Conservation (phyloP, 2,329 filamentous ascomycete species). For the Pseudogymnoascus sp. region DNA sequence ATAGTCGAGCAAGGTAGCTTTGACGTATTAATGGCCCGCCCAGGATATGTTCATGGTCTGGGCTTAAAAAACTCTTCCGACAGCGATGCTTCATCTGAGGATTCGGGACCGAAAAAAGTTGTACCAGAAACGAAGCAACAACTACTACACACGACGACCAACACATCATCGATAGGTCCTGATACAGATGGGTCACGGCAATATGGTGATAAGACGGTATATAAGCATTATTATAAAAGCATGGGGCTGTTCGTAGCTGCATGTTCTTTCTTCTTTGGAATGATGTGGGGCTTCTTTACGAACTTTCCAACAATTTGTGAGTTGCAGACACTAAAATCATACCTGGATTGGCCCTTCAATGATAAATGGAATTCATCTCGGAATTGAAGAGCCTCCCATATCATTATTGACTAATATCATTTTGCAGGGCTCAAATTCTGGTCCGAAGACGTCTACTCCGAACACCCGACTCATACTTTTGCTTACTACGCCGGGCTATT, state of each 20-base stretch:
- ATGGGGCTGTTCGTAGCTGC: slow-evolving; percentile 15
- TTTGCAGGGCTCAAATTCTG: slow-evolving; percentile 21
- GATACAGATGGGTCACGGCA: not conserved
- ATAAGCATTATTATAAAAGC: slow-evolving; percentile 21
- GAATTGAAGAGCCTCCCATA: not conserved
- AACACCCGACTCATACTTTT: slow-evolving; percentile 18
- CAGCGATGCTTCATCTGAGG: slow-evolving; percentile 9
- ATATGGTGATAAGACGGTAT: slow-evolving; percentile 14
- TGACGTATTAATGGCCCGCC: slow-evolving; percentile 24
- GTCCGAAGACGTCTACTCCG: slow-evolving; percentile 18
- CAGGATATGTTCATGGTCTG: not conserved
- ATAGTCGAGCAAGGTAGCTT: slow-evolving; percentile 31
- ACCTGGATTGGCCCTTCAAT: not conserved
- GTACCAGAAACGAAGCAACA: not conserved
- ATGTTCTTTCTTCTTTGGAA: slow-evolving; percentile 15
- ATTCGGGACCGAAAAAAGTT: not conserved
- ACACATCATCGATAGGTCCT: not conserved
- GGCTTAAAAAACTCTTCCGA: slow-evolving; percentile 2
- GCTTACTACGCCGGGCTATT: slow-evolving; percentile 25
- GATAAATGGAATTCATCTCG: not conserved
- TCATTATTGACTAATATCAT: slow-evolving; percentile 10
- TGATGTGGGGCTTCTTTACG: slow-evolving; percentile 21
- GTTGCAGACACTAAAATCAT: not conserved
- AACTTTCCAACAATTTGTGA: slow-evolving; percentile 25
- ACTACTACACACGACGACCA: slow-evolving; percentile 3